Percentiles rank a stretch among this genome's conserved stretches.
Conservation (phyloP, 768 basidiomycete species). For the Suillus sp. region DNA sequence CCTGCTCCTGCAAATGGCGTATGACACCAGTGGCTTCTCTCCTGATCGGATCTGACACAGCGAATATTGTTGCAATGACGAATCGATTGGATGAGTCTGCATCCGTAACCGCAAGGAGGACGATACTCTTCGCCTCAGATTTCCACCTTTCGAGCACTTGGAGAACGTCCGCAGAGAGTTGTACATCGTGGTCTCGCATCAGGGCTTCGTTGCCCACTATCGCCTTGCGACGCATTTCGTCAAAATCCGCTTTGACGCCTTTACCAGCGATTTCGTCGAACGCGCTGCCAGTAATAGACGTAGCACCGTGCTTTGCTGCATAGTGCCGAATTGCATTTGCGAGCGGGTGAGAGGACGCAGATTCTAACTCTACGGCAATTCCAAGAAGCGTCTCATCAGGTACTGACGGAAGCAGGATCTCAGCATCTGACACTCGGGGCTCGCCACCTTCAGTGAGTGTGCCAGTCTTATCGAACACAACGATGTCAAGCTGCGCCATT, state of each 20-base stretch:
- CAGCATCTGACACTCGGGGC: constrained; percentile 59
- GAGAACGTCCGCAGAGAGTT: constrained; percentile 33
- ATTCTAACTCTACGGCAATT: constrained; percentile 57
- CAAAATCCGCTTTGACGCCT: constrained; percentile 58
- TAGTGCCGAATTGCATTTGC: constrained; percentile 59
- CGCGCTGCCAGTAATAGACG: constrained; percentile 32
- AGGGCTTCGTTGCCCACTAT: constrained; percentile 74
- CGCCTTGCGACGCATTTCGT: constrained; percentile 41
- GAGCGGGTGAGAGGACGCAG: constrained; percentile 64
- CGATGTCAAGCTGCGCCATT: constrained; percentile 66
- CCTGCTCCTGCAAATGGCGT: constrained; percentile 48
- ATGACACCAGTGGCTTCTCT: constrained; percentile 60
- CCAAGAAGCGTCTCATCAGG: constrained; percentile 43
- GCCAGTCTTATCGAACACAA: constrained; percentile 89
- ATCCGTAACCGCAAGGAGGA: constrained; percentile 53
- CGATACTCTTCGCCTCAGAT: constrained; percentile 67
- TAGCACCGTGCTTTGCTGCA: constrained; percentile 39
- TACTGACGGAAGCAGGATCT: constrained; percentile 28
- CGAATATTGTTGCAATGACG: constrained; percentile 52
- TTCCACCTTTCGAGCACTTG: constrained; percentile 56
- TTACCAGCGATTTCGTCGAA: constrained; percentile 68
- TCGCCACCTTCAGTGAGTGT: constrained; percentile 73
- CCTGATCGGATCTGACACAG: constrained; percentile 66
- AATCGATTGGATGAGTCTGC: constrained; percentile 22
- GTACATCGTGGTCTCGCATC: constrained; percentile 51